These are phyloP conservation scores for Scutellaria minor DNA, from an alignment of 257 asterid genomes.

Conservation along the genomic window DNA sequence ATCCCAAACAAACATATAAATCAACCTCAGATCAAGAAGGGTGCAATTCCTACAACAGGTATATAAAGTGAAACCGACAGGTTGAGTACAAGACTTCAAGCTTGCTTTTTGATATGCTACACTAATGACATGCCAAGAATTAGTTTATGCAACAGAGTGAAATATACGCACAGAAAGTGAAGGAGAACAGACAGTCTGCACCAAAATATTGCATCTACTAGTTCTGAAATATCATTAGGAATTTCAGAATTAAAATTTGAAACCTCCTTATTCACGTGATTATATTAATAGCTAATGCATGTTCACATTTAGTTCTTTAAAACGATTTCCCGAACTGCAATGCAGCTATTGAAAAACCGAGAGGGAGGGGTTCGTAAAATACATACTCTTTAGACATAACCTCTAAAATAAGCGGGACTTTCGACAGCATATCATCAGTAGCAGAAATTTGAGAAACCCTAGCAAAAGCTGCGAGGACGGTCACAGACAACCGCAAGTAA, in stretches of 20 bases:
- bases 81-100: not conserved
- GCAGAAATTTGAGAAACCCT: constrained; percentile 79
- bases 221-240: not conserved
- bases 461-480: constrained; percentile 72
- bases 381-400: constrained; percentile 58
- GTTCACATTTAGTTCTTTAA: constrained; percentile 1
- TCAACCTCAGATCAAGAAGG: constrained; percentile 11
- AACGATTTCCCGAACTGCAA: not conserved
- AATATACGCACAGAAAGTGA: not conserved
- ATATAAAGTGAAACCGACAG: constrained; percentile 5
- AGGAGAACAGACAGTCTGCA: not conserved
- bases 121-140: constrained; percentile 1
- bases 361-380: not conserved
- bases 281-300: not conserved
- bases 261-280: not conserved
- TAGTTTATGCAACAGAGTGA: not conserved
- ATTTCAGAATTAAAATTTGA: not conserved
- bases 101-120: not conserved
- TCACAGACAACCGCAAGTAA: constrained; percentile 72
- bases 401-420: constrained; percentile 64
- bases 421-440: constrained; percentile 60
- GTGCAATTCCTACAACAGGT: not conserved
- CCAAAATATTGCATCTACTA: not conserved
- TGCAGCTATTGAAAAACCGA: not conserved
- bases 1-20: constrained; percentile 28